phyloP scores from a whole-genome alignment of 768 basidiomycete genomes.

The Paxillus rubicundulus region DNA sequence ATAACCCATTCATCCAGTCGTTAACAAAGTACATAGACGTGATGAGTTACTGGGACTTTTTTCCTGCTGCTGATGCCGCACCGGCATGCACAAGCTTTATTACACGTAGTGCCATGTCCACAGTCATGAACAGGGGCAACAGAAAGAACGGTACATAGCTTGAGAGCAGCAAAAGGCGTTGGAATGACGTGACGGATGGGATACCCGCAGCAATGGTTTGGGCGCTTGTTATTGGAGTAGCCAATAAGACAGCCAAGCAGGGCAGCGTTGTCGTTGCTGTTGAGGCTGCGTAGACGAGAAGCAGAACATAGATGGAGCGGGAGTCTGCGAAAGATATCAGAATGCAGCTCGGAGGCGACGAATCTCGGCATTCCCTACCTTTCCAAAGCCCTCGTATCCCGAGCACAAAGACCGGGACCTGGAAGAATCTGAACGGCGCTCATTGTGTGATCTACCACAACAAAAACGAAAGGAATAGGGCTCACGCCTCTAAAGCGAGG shows the following conservation, averaged over 20 bases:
- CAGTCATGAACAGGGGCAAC: constrained; percentile 64
- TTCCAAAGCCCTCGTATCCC: constrained; percentile 59
- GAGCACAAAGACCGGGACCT: constrained; percentile 76
- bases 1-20: neutral
- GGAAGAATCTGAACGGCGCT: constrained; percentile 45
- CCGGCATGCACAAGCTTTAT: constrained; percentile 30
- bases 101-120: constrained; percentile 63
- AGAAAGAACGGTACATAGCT: constrained; percentile 78
- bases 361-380: constrained; percentile 32
- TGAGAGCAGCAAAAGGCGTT: constrained; percentile 56
- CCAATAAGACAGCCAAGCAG: constrained; percentile 60
- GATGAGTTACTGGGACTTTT: constrained; percentile 16
- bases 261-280: constrained; percentile 77
- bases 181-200: constrained; percentile 45
- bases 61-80: constrained; percentile 10
- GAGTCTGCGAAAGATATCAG: constrained; percentile 39
- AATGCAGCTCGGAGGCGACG: neutral
- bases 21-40: neutral
- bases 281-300: constrained; percentile 74
- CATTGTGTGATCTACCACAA: neutral
- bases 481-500: constrained; percentile 59
- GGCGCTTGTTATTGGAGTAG: constrained; percentile 43
- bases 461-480: neutral
- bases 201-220: constrained; percentile 30
- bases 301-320: constrained; percentile 53